Conservation (phyloP, 169 alveolate species). For the Eimeria tenella region DNA sequence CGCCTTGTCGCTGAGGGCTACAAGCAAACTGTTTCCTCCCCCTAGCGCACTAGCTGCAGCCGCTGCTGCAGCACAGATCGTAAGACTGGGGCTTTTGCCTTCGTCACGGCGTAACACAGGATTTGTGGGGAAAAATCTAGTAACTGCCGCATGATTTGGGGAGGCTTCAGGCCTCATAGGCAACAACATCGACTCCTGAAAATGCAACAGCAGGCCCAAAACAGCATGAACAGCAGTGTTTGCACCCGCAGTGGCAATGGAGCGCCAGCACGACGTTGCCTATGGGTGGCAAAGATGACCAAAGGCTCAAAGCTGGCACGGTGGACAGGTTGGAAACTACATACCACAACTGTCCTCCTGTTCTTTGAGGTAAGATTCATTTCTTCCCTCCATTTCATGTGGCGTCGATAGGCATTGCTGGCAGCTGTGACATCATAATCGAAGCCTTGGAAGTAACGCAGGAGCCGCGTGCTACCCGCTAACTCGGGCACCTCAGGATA, state of each 20-base stretch:
- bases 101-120: slow-evolving; percentile 62
- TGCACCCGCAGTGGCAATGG: not conserved
- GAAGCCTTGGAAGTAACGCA: slow-evolving; percentile 71
- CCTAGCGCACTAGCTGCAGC: slow-evolving; percentile 66
- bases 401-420: slow-evolving; percentile 69
- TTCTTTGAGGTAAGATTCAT: slow-evolving; percentile 10
- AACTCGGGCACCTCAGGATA: slow-evolving; percentile 73
- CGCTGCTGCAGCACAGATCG: slow-evolving; percentile 45
- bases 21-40: slow-evolving; percentile 42
- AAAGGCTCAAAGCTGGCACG: not conserved
- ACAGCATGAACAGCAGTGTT: not conserved
- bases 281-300: no score
- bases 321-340: not conserved
- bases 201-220: not conserved
- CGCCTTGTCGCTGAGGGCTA: slow-evolving; percentile 59
- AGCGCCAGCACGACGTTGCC: not conserved
- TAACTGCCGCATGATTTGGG: slow-evolving; percentile 56
- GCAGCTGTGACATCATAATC: slow-evolving; percentile 72
- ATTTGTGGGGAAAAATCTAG: slow-evolving; percentile 69
- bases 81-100: not conserved
- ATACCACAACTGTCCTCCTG: slow-evolving; percentile 68
- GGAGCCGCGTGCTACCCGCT: slow-evolving; percentile 71
- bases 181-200: slow-evolving; percentile 63
- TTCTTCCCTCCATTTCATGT: slow-evolving; percentile 65
- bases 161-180: slow-evolving; percentile 73